Evolutionary conservation across 192 early-diverging fungal genomes (phyloP), one percentile per base, ranked within the genome.

Genomic region (Dispira simplex): DNA sequence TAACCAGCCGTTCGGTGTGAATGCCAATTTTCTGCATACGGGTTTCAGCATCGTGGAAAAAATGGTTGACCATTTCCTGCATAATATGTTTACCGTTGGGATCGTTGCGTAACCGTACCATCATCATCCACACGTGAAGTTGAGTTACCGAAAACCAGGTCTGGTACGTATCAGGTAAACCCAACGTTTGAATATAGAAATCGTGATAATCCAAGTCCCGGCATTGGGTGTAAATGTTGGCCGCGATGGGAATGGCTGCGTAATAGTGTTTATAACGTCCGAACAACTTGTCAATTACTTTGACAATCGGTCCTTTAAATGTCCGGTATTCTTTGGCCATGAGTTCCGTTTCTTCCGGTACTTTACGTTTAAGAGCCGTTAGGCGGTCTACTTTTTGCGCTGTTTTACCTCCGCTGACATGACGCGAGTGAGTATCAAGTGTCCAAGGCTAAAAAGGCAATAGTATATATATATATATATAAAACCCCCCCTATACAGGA

Each of bases 91-190:
- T 89, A 53, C 90, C 83, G 46, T 82, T 71, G 8, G 77, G 71
- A 57, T 86, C 81, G 8, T 83, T 80, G 51, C 88, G 79, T 16
- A 89, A 71, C 44, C 92, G 89, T 11, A 89, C 90, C 82, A 86
- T 89, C 59, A 88, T 73, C 82, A 98, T 84, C 95, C 95, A 98
- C 6, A 95, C 81, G 65, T 98, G 92, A 62, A 98, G 74, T 28
- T 90, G 82, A 0, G 89, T 92, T 26, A 93, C 80, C 21, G 82
- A 79, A 64, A 93, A 98, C 95, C 95, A 98, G 0, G 93, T 90
- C 72, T 95, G 91, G 66, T 93, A 93, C 63, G 88, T 92, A 59
- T 93, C 86, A 8, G 86, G 87, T 44, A 94, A 72, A 44, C 79
- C 76, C 68, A 71, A 71, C 51, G 71, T 67, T 46, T 66, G 60